These are phyloP conservation scores for Fusarium redolens DNA, from an alignment of 2,329 filamentous ascomycete genomes.

Conservation along the genomic window DNA sequence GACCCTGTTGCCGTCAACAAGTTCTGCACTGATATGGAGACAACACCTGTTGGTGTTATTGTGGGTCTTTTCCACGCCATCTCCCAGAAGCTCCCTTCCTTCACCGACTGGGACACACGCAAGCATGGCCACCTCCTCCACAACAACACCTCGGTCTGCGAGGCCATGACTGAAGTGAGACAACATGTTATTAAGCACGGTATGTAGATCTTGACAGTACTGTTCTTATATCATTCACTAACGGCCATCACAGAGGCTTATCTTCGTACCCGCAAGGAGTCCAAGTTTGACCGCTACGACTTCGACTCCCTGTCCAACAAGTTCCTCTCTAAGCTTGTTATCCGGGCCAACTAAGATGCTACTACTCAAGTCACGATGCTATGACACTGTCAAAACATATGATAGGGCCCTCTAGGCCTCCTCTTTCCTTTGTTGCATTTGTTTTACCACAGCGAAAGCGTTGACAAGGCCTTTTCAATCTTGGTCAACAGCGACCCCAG, in stretches of 20 bases:
- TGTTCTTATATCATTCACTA: constrained; percentile 24
- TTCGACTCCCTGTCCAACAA: constrained; percentile 98
- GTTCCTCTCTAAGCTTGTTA: constrained; percentile 95
- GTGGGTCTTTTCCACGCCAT: constrained; percentile 98
- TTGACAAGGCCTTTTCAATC: constrained; percentile 54
- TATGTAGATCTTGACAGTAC: constrained; percentile 61
- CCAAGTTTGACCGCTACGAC: constrained; percentile 89
- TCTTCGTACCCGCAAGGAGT: constrained; percentile 80
- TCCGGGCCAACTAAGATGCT: constrained; percentile 81
- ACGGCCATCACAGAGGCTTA: constrained; percentile 75
- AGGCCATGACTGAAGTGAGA: constrained; percentile 95
- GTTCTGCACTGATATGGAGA: constrained; percentile 98
- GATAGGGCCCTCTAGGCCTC: constrained; percentile 11
- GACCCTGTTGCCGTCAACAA: constrained; percentile 87
- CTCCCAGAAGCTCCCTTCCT: constrained; percentile 92
- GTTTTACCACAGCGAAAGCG: constrained; percentile 58
- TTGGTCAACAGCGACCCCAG: constrained; percentile 47
- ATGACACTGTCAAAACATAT: constrained; percentile 33
- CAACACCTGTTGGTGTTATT: constrained; percentile 93
- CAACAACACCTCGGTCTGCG: constrained; percentile 92
- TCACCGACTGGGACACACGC: constrained; percentile 92
- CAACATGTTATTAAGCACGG: constrained; percentile 93
- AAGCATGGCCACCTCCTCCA: constrained; percentile 92
- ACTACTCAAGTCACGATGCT: constrained; percentile 17
- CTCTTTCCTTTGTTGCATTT: constrained; percentile 47